Evolutionary conservation across 768 basidiomycete genomes (phyloP), one percentile per base, ranked within the genome.

Genomic region (Pulveroboletus sp.): DNA sequence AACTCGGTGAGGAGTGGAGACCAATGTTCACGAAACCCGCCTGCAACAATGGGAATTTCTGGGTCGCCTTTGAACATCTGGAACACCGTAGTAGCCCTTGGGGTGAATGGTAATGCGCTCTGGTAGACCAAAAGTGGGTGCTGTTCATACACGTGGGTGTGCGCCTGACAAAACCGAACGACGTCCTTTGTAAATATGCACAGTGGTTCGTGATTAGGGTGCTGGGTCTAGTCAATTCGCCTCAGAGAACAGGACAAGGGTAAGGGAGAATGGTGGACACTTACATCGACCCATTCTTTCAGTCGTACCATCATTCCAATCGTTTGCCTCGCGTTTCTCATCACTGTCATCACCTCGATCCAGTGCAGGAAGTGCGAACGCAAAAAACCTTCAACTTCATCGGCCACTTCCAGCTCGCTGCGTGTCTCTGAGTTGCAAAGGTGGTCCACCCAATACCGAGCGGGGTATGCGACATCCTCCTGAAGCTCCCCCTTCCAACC

Each of bases 51-150:
- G 15, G 68, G 66, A 9, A 59, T 4, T 8, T 55, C 47, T 15
- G 55, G 43, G 18, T 66, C 63, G 1, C 59, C 51, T 37, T 66
- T 63, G 56, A 68, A 68, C 14, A 51, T 53, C 32, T 56, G 57
- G 39, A 62, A 68, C 31, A 69, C 39, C 8, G 49, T 39, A 8
- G 61, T 55, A 10, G 55, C 39, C n/a, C 53, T 68, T 4, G 66
- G 66, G 35, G 66, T 56, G 44, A 68, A 68, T 4, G 66, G 68
- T 18, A 68, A 62, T 15, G 66, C 66, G 15, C 61, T 57, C 21
- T 57, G 56, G 53, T 68, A 68, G 30, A 68, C 68, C 18, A 67
- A 53, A 21, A 67, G 65, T 5, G 66, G 66, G 39, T 67, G 66
- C 18, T 65, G 65, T 50, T 67, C 66, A 39, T 69, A 69, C 8